Percentiles rank a stretch among this genome's conserved stretches.
These are phyloP conservation scores for Ilyonectria destructans DNA, from an alignment of 2,329 filamentous ascomycete species.

Conservation along the genomic window DNA sequence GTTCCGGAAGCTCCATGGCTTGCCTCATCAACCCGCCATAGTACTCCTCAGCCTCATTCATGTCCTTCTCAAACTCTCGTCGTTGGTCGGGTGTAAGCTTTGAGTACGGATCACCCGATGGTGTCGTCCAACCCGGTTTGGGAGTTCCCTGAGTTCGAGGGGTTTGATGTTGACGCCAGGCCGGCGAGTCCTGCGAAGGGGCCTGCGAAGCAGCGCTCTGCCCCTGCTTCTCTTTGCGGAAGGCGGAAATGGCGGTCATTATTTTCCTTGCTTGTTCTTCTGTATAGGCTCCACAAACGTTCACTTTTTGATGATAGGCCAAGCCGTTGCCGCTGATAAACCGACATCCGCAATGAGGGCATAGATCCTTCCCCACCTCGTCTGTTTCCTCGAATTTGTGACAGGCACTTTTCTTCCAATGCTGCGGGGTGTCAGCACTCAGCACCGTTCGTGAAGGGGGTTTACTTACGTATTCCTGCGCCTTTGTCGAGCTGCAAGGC, in stretches of 20 bases:
- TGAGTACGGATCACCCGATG: conserved; percentile 60
- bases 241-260: conserved; percentile 26
- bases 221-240: conserved; percentile 18
- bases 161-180: conserved; percentile 10
- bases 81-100: conserved; percentile 58
- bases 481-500: conserved; percentile 53
- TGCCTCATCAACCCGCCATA: conserved; percentile 62
- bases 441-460: background rate
- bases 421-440: conserved; percentile 46
- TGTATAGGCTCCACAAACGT: conserved; percentile 64
- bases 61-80: conserved; percentile 48
- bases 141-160: conserved; percentile 7
- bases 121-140: conserved; percentile 30
- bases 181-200: background rate
- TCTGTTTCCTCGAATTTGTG: conserved; percentile 32
- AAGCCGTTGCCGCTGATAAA: conserved; percentile 62
- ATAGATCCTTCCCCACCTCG: conserved; percentile 54
- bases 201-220: background rate
- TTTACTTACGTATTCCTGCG: conserved; percentile 53
- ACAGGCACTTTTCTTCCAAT: conserved; percentile 50
- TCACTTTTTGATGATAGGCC: conserved; percentile 62
- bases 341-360: conserved; percentile 61
- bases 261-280: conserved; percentile 36
- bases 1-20: conserved; percentile 57
- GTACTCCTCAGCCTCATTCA: conserved; percentile 51